Evolutionary conservation across 1,284 basidiomycete genomes (phyloP).

Genomic region (Thecaphora frezii): DNA sequence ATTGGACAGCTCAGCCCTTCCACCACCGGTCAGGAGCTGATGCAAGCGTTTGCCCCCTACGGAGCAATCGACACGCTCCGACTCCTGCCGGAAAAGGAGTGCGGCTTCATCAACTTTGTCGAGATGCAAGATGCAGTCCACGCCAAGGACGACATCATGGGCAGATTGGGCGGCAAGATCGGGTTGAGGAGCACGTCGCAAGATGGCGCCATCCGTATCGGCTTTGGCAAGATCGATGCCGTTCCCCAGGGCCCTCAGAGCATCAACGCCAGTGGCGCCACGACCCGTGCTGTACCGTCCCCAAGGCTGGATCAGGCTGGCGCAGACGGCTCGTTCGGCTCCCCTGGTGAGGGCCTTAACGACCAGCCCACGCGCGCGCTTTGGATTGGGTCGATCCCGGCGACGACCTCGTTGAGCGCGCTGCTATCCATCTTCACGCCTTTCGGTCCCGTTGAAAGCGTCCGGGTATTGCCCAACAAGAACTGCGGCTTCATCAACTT

Average conservation of each 20-base stretch:
- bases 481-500: slow-evolving; percentile 96
- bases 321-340: slow-evolving; percentile 8
- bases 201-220: slow-evolving; percentile 78
- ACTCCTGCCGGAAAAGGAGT: slow-evolving; percentile 95
- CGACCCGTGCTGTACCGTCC: not conserved
- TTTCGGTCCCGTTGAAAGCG: slow-evolving; percentile 94
- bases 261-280: slow-evolving; percentile 1
- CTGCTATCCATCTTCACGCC: slow-evolving; percentile 88
- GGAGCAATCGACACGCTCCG: slow-evolving; percentile 93
- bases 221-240: slow-evolving; percentile 95
- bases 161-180: slow-evolving; percentile 88
- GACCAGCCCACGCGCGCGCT: slow-evolving; percentile 41
- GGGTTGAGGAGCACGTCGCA: slow-evolving; percentile 65
- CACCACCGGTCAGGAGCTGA: slow-evolving; percentile 89
- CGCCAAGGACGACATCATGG: slow-evolving; percentile 93
- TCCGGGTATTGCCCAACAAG: slow-evolving; percentile 91
- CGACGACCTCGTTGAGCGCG: slow-evolving; percentile 26
- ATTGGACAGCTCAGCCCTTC: slow-evolving; percentile 93
- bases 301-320: slow-evolving; percentile 7
- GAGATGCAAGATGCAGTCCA: slow-evolving; percentile 90
- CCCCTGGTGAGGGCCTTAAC: slow-evolving; percentile 14
- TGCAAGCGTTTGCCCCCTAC: slow-evolving; percentile 90
- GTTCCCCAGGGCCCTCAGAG: slow-evolving; percentile 61
- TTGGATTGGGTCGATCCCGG: slow-evolving; percentile 50
- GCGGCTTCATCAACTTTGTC: slow-evolving; percentile 97